A percentile compares a stretch with the other conserved stretches of the same genome.
These are phyloP conservation scores for Monilinia fructigena DNA, from an alignment of 2,329 filamentous ascomycete genomes.

Conservation along the genomic window DNA sequence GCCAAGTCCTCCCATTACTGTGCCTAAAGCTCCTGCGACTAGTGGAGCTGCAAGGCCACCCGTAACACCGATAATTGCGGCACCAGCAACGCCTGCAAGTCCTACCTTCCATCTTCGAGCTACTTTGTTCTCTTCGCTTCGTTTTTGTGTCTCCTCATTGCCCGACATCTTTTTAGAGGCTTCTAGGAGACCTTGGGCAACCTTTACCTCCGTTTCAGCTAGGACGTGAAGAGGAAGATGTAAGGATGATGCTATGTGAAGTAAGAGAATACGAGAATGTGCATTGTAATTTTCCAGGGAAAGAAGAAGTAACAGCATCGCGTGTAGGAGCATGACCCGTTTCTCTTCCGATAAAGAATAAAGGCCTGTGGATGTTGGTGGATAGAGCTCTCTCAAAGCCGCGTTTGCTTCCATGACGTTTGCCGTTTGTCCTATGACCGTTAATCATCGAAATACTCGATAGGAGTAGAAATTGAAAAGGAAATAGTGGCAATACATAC, in stretches of 20 bases:
- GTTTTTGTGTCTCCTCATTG: conserved; percentile 70
- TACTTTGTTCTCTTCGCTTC: conserved; percentile 66
- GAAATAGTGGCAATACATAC: conserved; percentile 30
- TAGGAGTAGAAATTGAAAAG: not conserved
- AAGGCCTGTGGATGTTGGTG: conserved; percentile 60
- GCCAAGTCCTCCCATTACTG: conserved; percentile 71
- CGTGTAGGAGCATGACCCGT: conserved; percentile 67
- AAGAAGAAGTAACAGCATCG: conserved; percentile 68
- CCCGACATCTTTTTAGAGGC: conserved; percentile 69
- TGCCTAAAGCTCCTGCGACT: conserved; percentile 33
- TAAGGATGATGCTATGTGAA: conserved; percentile 69
- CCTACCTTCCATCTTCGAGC: conserved; percentile 86
- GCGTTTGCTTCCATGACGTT: conserved; percentile 51
- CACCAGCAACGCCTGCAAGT: conserved; percentile 82
- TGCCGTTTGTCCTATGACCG: conserved; percentile 39
- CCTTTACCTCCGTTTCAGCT: conserved; percentile 68
- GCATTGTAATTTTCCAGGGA: conserved; percentile 76
- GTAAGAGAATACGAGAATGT: conserved; percentile 69
- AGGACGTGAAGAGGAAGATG: conserved; percentile 64
- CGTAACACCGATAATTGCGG: conserved; percentile 70
- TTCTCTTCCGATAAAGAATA: conserved; percentile 59
- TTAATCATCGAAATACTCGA: conserved; percentile 3
- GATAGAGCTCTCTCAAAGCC: conserved; percentile 51
- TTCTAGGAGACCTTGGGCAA: conserved; percentile 72
- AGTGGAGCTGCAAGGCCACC: conserved; percentile 76